These are phyloP conservation scores for Roridomyces roridus DNA, from an alignment of 768 basidiomycete species.

Conservation along the genomic window DNA sequence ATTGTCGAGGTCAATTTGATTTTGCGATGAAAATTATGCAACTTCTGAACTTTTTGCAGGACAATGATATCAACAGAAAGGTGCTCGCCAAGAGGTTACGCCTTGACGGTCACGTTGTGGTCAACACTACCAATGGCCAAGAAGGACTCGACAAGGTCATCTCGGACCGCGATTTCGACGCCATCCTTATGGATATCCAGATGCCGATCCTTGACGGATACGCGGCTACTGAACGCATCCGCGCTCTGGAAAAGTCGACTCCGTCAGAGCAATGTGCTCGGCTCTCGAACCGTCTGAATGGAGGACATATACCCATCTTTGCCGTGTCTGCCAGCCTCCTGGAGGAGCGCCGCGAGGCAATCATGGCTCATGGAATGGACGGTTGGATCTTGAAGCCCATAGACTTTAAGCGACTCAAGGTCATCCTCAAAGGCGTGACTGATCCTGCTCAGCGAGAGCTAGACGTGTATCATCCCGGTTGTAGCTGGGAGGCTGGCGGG, in stretches of 20 bases:
- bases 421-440: conserved; percentile 63
- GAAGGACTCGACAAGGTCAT: conserved; percentile 69
- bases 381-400: conserved; percentile 89
- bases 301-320: conserved; percentile 73
- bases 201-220: conserved; percentile 85
- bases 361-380: conserved; percentile 66
- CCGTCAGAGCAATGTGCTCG: conserved; percentile 29
- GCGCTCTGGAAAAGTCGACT: conserved; percentile 55
- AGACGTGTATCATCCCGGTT: conserved; percentile 59
- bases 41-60: conserved; percentile 42
- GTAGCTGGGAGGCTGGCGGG: conserved; percentile 68
- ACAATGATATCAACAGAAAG: conserved; percentile 75
- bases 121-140: conserved; percentile 76
- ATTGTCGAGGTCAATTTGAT: conserved; percentile 65
- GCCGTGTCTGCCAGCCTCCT: conserved; percentile 80
- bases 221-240: conserved; percentile 70
- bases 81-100: conserved; percentile 73
- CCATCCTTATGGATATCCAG: conserved; percentile 84
- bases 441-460: conserved; percentile 54
- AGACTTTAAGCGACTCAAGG: conserved; percentile 70
- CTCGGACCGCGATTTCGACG: conserved; percentile 68
- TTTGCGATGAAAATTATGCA: background rate
- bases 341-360: conserved; percentile 60
- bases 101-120: conserved; percentile 69
- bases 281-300: conserved; percentile 57